Conservation (phyloP, 2,329 filamentous ascomycete species). For the Alternaria triticina region DNA sequence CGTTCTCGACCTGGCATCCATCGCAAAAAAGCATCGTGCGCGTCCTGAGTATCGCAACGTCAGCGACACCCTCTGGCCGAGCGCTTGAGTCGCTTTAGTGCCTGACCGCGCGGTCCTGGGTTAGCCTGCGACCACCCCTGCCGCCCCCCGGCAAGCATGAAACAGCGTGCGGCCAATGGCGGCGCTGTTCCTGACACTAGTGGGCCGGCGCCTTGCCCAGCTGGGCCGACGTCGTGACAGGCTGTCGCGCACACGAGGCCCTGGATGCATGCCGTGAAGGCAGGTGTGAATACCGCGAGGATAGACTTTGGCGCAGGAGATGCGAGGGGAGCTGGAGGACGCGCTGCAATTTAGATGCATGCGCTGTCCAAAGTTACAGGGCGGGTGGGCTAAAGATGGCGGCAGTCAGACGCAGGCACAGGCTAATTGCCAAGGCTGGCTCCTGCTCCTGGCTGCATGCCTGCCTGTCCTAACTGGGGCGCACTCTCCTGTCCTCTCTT, state of each 20-base stretch:
- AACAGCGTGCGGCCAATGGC: conserved; percentile 3
- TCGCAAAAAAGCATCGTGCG: conserved; percentile 5
- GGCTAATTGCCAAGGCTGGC: conserved; percentile 14
- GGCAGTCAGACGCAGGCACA: conserved; percentile 5
- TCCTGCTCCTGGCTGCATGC: conserved; percentile 12
- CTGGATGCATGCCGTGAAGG: background rate
- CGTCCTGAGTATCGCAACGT: conserved; percentile 1
- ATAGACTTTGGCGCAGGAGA: background rate
- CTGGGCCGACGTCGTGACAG: conserved; percentile 1
- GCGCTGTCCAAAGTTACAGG: background rate
- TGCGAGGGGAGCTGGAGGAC: background rate
- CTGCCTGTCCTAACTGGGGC: conserved; percentile 13
- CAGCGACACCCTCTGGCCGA: background rate
- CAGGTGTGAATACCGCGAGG: background rate
- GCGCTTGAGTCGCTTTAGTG: background rate
- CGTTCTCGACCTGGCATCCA: conserved; percentile 7
- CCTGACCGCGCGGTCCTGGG: conserved; percentile 11
- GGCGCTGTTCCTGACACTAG: conserved; percentile 6
- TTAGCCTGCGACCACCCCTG: conserved; percentile 1
- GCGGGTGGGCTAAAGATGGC: background rate
- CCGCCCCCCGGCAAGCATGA: conserved; percentile 7
- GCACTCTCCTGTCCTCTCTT: conserved; percentile 18
- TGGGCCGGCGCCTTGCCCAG: background rate
- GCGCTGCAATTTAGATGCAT: background rate
- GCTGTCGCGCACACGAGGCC: background rate